Percentiles rank a stretch among this genome's conserved stretches.
These are phyloP conservation scores for Populus tremula DNA, from an alignment of 345 rosid genomes.

Conservation along the genomic window DNA sequence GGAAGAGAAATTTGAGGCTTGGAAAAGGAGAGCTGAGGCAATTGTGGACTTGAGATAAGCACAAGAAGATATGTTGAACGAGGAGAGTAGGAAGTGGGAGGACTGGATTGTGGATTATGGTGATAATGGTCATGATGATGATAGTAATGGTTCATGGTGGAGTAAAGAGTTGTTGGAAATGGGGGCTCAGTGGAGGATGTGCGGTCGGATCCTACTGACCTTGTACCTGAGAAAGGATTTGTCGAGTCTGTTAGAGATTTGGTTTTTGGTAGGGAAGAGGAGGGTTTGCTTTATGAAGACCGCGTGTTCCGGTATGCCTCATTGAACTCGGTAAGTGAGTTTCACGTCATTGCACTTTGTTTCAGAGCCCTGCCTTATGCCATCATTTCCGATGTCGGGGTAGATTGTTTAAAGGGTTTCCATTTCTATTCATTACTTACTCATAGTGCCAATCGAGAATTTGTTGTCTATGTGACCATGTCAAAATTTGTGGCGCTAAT, in stretches of 20 bases:
- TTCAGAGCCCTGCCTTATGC: not conserved
- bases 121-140: conserved; percentile 7
- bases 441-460: not conserved
- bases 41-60: conserved; percentile 88
- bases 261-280: conserved; percentile 71
- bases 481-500: not conserved
- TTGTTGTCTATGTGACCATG: not conserved
- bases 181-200: conserved; percentile 24
- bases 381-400: not conserved
- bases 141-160: conserved; percentile 40
- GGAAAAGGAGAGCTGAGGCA: conserved; percentile 92
- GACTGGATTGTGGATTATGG: conserved; percentile 75
- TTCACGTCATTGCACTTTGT: not conserved
- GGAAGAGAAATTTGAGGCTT: conserved; percentile 70
- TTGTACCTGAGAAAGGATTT: conserved; percentile 57
- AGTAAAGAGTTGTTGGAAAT: conserved; percentile 39
- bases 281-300: conserved; percentile 87
- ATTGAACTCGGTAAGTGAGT: conserved; percentile 52
- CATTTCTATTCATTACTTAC: not conserved
- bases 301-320: conserved; percentile 85
- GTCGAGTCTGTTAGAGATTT: conserved; percentile 64
- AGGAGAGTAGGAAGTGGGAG: conserved; percentile 85
- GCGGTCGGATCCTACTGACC: conserved; percentile 31
- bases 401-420: not conserved
- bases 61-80: conserved; percentile 62